Conservation (phyloP, 1,139 yeast species). For the Yamadazyma membranifaciens region DNA sequence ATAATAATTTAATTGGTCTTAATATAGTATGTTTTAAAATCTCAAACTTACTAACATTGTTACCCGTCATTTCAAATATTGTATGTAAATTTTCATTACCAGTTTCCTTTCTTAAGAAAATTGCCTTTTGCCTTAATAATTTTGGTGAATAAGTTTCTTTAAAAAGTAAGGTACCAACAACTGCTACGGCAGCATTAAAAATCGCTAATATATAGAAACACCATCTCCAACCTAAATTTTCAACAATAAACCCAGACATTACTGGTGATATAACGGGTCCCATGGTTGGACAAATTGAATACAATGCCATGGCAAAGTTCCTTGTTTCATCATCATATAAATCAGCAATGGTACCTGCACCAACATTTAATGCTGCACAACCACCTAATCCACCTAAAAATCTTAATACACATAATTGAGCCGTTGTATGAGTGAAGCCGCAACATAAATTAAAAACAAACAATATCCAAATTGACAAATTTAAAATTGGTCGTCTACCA, state of each 20-base stretch:
- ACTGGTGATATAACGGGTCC: constrained; percentile 40
- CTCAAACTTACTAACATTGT: constrained; percentile 24
- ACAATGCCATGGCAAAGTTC: constrained; percentile 58
- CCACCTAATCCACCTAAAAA: constrained; percentile 67
- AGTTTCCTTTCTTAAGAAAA: constrained; percentile 43
- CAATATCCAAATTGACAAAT: constrained; percentile 49
- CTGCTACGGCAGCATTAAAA: constrained; percentile 49
- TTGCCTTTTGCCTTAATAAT: constrained; percentile 47
- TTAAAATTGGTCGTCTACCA: constrained; percentile 54
- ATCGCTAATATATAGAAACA: constrained; percentile 58
- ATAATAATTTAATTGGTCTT: constrained; percentile 53
- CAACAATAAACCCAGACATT: constrained; percentile 28
- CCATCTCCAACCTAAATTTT: constrained; percentile 52
- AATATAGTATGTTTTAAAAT: constrained; percentile 37
- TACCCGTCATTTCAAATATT: constrained; percentile 44
- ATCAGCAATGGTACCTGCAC: constrained; percentile 73
- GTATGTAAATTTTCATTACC: constrained; percentile 59
- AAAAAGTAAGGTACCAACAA: constrained; percentile 41
- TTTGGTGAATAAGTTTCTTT: constrained; percentile 62
- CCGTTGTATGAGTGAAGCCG: constrained; percentile 50
- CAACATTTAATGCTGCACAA: constrained; percentile 64
- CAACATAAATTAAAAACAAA: constrained; percentile 58
- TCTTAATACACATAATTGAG: constrained; percentile 57
- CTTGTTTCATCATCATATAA: constrained; percentile 51
- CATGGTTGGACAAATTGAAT: constrained; percentile 53